phyloP scores from a whole-genome alignment of 805 yeast species.

The Candida saitoana region DNA sequence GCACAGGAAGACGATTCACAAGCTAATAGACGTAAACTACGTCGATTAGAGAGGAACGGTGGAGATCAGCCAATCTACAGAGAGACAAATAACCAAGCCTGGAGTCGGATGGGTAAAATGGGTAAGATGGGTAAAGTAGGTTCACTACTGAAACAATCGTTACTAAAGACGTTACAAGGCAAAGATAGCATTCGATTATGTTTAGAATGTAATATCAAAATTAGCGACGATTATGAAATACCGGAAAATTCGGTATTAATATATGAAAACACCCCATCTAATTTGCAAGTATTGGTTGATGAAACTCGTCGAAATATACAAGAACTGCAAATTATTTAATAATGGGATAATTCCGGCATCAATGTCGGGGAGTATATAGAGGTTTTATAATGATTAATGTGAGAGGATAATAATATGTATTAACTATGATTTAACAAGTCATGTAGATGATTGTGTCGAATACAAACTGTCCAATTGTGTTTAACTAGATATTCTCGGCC shows the following conservation, averaged over 20 bases:
- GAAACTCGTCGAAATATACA: slow-evolving; percentile 14
- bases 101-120: neutral
- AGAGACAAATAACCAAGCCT: slow-evolving; percentile 3
- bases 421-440: too few species aligned
- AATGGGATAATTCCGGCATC: too few species aligned
- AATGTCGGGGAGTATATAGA: too few species aligned
- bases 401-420: too few species aligned
- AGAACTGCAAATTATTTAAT: slow-evolving; percentile 1
- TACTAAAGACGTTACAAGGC: slow-evolving; percentile 18
- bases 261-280: slow-evolving; percentile 17
- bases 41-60: slow-evolving; percentile 1
- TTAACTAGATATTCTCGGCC: too few species aligned
- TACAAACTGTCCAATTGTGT: too few species aligned
- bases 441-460: too few species aligned
- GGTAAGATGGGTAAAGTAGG: neutral
- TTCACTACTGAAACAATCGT: neutral
- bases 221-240: slow-evolving; percentile 17
- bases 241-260: slow-evolving; percentile 21
- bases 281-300: slow-evolving; percentile 18
- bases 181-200: slow-evolving; percentile 24
- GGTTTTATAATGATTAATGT: neutral
- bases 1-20: slow-evolving; percentile 8
- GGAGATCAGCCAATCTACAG: neutral
- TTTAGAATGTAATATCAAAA: slow-evolving; percentile 24
- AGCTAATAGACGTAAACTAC: slow-evolving; percentile 9